phyloP scores from a whole-genome alignment of 768 basidiomycete genomes.

The Agaricus bisporus region DNA sequence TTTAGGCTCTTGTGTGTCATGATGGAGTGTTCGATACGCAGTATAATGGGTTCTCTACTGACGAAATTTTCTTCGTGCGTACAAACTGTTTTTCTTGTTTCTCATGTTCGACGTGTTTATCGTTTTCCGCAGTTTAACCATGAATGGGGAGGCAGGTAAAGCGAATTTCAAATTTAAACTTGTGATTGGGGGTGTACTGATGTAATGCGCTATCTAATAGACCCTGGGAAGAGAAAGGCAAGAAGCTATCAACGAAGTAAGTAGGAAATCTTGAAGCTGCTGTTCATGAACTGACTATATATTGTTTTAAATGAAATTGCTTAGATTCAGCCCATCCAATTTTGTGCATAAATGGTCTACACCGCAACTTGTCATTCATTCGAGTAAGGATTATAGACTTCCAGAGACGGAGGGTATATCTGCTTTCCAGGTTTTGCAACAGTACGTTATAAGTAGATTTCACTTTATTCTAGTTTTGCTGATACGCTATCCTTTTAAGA shows the following conservation, averaged over 20 bases:
- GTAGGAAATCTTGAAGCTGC: constrained; percentile 10
- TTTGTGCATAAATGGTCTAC: constrained; percentile 83
- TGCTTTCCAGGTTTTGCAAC: constrained; percentile 81
- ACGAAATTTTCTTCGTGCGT: constrained; percentile 86
- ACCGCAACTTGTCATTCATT: constrained; percentile 79
- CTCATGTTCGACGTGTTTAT: not conserved
- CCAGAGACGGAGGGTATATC: constrained; percentile 81
- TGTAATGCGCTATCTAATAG: constrained; percentile 17
- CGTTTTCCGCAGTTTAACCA: constrained; percentile 60
- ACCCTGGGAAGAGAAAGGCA: constrained; percentile 64
- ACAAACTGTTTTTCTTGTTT: not conserved
- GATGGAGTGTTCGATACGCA: constrained; percentile 86
- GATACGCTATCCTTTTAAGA: constrained; percentile 27
- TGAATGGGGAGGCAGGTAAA: constrained; percentile 68
- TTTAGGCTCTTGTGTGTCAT: constrained; percentile 74
- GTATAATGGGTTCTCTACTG: constrained; percentile 84
- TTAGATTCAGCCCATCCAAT: constrained; percentile 72
- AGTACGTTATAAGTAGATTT: constrained; percentile 58
- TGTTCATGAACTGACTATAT: not conserved
- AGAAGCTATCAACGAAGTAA: constrained; percentile 51
- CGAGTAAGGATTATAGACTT: constrained; percentile 84
- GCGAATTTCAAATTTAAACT: not conserved
- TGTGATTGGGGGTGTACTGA: not conserved
- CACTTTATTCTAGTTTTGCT: too few relatives aligned
- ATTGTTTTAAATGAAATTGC: not conserved